Conservation (phyloP, 2,329 filamentous ascomycete genomes). For the Epichloe brachyelytri region DNA sequence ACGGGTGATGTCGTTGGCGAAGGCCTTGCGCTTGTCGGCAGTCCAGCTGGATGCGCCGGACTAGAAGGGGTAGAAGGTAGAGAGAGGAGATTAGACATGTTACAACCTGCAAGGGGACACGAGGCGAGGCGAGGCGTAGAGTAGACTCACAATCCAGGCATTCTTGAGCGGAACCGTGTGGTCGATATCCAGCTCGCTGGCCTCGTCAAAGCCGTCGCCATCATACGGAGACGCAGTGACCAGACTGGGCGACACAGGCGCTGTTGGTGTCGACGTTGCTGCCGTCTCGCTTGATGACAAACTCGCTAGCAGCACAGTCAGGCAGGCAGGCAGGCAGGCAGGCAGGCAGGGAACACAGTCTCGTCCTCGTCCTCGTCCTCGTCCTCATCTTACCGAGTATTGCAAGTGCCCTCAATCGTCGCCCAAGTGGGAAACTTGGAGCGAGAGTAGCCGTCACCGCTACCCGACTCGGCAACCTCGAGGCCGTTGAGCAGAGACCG, state of each 20-base stretch:
- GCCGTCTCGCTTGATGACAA: slow-evolving; percentile 63
- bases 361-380: too few relatives aligned
- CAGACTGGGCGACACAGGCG: slow-evolving; percentile 50
- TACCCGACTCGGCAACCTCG: slow-evolving; percentile 41
- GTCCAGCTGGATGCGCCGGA: slow-evolving; percentile 65
- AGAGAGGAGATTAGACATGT: not conserved
- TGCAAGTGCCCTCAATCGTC: slow-evolving; percentile 51
- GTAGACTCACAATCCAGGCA: slow-evolving; percentile 54
- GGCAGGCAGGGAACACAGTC: not conserved
- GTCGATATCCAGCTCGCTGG: slow-evolving; percentile 67
- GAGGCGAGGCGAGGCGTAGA: not conserved
- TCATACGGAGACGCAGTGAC: slow-evolving; percentile 63
- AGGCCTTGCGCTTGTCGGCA: slow-evolving; percentile 48
- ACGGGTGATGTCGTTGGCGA: slow-evolving; percentile 64
- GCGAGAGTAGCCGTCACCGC: slow-evolving; percentile 47
- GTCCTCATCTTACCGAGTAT: slow-evolving; percentile 38
- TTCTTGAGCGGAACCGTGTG: slow-evolving; percentile 73
- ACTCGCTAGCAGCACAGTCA: slow-evolving; percentile 32
- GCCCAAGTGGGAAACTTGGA: slow-evolving; percentile 61
- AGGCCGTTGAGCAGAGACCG: slow-evolving; percentile 43
- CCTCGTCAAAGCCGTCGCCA: slow-evolving; percentile 53
- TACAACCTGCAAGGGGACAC: not conserved
- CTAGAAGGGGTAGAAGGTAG: slow-evolving; percentile 19
- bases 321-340: too few relatives aligned
- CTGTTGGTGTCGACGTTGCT: slow-evolving; percentile 43